Evolutionary conservation across 2,329 filamentous ascomycete species (phyloP).

Genomic region (Monosporascus sp.): DNA sequence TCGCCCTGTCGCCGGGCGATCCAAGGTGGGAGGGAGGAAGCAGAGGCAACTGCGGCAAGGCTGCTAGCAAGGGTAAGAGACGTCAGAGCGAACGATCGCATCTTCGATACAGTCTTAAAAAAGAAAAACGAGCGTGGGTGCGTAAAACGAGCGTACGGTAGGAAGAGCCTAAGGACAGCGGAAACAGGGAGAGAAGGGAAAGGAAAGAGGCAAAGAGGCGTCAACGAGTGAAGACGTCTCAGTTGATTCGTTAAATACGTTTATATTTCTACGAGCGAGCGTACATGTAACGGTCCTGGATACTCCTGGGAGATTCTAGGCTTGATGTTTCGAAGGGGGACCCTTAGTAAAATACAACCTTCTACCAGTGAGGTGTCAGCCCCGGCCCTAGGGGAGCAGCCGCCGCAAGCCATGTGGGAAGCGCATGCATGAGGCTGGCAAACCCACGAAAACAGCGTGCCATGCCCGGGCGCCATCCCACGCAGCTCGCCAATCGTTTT

Average conservation of each 20-base stretch:
- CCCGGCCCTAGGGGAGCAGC: too few species aligned
- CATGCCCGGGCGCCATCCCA: neutral
- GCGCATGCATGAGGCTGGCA: neutral
- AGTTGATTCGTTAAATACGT: too few species aligned
- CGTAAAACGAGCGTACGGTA: slow-evolving; percentile 5
- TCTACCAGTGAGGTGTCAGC: too few species aligned
- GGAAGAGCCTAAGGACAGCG: neutral
- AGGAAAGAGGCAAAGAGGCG: too few species aligned
- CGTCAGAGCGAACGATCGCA: slow-evolving; percentile 4
- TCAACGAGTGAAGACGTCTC: too few species aligned
- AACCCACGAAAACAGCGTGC: neutral
- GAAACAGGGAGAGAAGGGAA: too few species aligned
- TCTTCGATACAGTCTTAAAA: neutral
- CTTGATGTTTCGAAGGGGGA: too few species aligned
- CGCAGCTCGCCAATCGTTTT: neutral
- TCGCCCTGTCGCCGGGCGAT: slow-evolving; percentile 7
- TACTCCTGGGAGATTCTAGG: too few species aligned
- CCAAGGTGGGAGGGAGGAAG: slow-evolving; percentile 10
- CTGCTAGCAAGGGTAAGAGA: slow-evolving; percentile 11
- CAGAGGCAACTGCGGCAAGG: slow-evolving; percentile 11
- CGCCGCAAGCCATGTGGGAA: too few species aligned
- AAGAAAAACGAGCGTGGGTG: slow-evolving; percentile 8
- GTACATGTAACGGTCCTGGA: too few species aligned
- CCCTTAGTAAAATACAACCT: too few species aligned
- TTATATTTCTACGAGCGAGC: too few species aligned